Base-by-base conservation (phyloP, 208 protist genomes). In the Crithidia bombi region DNA sequence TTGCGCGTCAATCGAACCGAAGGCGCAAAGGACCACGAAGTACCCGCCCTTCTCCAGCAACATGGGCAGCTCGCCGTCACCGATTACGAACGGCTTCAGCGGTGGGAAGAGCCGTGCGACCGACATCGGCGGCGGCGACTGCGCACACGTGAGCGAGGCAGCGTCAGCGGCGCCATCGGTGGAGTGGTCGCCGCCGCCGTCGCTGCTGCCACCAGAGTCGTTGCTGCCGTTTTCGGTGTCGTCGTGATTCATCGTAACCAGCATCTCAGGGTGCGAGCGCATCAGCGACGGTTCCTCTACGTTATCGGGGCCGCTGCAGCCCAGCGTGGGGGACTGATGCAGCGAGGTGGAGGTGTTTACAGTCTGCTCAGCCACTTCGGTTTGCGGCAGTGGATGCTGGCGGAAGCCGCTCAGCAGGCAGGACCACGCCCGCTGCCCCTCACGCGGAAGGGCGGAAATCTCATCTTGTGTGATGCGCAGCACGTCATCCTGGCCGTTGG, bases 21-120 rank as follows among this genome's bases (percentile, higher is more conserved):
- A 80, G 6, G 77, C 78, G 41, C 83, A 80, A 23, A 94, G 80
- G 0, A 91, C 78, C 26, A 94, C 78, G 44, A 89, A 86, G 61
- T 64, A 83, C 25, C 88, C 85, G 6, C 88, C 85, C 10, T 73
- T 59, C 61, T 77, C 69, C 25, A 89, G 49, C 36, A 70, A 69
- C 55, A 63, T 59, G 0, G 54, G 78, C 32, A 83, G 68, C 43
- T 67, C 73, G 0, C 61, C 66, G 44, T 74, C 67, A 10, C 46
- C 54, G 10, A 65, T 55, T 4, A 38, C 36, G 21, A 79, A 74
- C 1, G 66, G 50, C 38, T 68, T 72, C 39, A 79, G 63, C 3
- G 67, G 73, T 3, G 65, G 73, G 46, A 79, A 74, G 47, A 61
- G 30, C 19, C 43, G 63, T 12, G 64, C 57, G 1, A 49, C 36